Evolutionary conservation across 768 basidiomycete species (phyloP), one percentile per base, ranked within the genome.

Genomic region (Dacryopinax spathularia): DNA sequence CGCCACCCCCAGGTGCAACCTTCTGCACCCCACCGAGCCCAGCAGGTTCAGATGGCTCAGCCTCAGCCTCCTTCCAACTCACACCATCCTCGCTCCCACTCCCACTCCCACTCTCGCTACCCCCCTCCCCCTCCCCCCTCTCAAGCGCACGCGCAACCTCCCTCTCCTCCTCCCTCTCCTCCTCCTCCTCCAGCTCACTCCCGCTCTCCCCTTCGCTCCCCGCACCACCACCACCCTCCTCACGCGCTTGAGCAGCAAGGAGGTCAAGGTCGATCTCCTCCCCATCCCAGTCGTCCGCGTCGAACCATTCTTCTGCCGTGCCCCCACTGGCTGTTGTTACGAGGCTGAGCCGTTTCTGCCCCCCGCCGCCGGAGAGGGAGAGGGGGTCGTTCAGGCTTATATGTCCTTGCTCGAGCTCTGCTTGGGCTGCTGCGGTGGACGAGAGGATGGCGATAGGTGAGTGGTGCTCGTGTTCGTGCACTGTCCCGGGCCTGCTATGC

Each of bases 261-360:
- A 78, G 75, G 33, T 35, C 63, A 31, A 48, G 63, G 29, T 75
- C 70, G 33, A 78, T 78, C 1, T 81, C 82, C 35, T 77, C 70
- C 34, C 60, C 44, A 66, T 66, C 2, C 60, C 59, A 33, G 65
- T 56, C 36, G 65, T 68, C 34, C 56, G 60, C 35, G 65, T 65
- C 33, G 66, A 68, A 13, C 27, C 62, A 22, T 62, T 34, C 36
- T n/a, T 63, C 33, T 27, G 20, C 29, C 43, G 33, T 33, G n/a
- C 18, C 7, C 16, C 33, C 35, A 29, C 20, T 20, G 39, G 61
- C 27, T 16, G 39, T 27, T 25, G 61, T 34, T 39, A 43, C 35
- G 27, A 35, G 25, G 29, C 41, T 60, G 13, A 56, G 48, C 25
- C 48, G 12, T 6, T 20, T 13, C 25, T 56, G 22, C 6, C 25